Evolutionary conservation across 2,329 filamentous ascomycete genomes (phyloP).

Genomic region (Aureobasidium melanogenum): DNA sequence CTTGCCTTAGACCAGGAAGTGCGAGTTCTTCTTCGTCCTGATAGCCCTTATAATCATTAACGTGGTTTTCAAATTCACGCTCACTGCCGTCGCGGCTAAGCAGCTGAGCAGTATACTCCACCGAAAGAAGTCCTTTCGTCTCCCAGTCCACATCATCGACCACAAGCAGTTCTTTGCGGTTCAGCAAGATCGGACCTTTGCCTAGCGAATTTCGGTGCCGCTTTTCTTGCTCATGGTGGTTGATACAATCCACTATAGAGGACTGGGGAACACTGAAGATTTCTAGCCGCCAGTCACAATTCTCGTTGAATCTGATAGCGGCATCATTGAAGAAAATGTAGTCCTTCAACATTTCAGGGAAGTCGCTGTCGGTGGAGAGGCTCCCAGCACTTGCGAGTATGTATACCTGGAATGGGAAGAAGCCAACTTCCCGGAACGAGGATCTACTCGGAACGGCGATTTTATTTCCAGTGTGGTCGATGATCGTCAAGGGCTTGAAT

Average conservation of each 20-base stretch:
- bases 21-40: background rate
- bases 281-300: background rate
- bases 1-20: background rate
- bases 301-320: background rate
- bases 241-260: background rate
- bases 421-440: background rate
- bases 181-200: background rate
- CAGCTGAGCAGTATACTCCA: background rate
- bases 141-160: background rate
- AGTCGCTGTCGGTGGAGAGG: background rate
- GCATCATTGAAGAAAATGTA: background rate
- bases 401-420: background rate
- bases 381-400: background rate
- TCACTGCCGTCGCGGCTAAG: background rate
- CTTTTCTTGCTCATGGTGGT: background rate
- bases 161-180: background rate
- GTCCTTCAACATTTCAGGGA: background rate
- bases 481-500: background rate
- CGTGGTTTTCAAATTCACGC: background rate
- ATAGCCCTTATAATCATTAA: background rate
- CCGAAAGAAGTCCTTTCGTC: background rate
- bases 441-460: background rate
- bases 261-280: background rate
- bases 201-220: background rate
- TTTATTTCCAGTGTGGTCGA: background rate